A percentile compares a stretch with the other conserved stretches of the same genome.
Conservation (phyloP, 2,329 filamentous ascomycete species). For the Metarhizium guizhouense region DNA sequence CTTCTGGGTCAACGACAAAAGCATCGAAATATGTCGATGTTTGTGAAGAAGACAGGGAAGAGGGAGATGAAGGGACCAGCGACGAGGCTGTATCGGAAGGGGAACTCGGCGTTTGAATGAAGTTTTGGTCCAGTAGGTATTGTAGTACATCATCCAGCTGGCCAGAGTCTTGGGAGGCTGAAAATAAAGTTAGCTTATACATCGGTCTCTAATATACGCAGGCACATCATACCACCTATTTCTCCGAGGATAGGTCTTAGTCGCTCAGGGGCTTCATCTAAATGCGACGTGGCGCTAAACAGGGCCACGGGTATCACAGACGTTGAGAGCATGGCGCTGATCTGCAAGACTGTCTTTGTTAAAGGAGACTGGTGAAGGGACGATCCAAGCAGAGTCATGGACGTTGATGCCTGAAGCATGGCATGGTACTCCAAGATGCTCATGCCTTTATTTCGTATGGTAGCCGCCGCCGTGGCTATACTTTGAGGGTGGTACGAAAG, state of each 20-base stretch:
- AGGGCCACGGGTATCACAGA: constrained; percentile 14
- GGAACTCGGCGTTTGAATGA: constrained; percentile 12
- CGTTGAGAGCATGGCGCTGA: constrained; percentile 16
- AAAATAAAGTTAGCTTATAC: neutral
- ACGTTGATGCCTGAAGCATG: constrained; percentile 6
- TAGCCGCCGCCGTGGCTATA: constrained; percentile 13
- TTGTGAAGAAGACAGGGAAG: constrained; percentile 10
- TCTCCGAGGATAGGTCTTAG: constrained; percentile 9
- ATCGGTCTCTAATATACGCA: neutral
- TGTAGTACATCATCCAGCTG: constrained; percentile 15
- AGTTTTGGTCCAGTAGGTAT: constrained; percentile 15
- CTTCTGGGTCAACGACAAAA: constrained; percentile 15
- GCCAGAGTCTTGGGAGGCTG: constrained; percentile 11
- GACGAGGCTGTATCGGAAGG: constrained; percentile 4
- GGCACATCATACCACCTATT: constrained; percentile 8
- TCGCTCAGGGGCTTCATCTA: constrained; percentile 8
- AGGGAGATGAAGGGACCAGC: constrained; percentile 8
- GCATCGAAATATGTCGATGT: constrained; percentile 11
- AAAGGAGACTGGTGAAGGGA: constrained; percentile 16
- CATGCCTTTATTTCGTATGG: constrained; percentile 12
- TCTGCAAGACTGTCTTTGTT: constrained; percentile 13
- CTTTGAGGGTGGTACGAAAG: constrained; percentile 13
- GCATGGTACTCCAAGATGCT: constrained; percentile 10
- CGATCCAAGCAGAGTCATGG: constrained; percentile 11
- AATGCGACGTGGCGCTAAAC: constrained; percentile 7